Evolutionary conservation across 2,329 filamentous ascomycete genomes (phyloP).

Genomic region (Seiridium cupressi): DNA sequence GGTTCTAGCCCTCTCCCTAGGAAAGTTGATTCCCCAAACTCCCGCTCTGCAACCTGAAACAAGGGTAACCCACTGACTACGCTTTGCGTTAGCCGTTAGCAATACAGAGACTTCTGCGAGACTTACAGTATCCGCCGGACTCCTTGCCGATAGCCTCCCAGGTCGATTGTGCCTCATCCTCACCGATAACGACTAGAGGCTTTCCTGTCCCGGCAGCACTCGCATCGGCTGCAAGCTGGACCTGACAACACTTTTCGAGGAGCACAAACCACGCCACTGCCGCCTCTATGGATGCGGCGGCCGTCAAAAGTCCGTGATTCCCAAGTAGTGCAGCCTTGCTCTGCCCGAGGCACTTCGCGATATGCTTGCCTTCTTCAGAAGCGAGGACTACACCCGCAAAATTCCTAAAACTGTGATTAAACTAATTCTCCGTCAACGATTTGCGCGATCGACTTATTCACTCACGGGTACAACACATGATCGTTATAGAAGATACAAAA

Average conservation of each 20-base stretch:
- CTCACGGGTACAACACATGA: slow-evolving; percentile 27
- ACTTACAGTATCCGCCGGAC: slow-evolving; percentile 7
- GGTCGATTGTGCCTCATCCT: slow-evolving; percentile 18
- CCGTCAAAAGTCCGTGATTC: slow-evolving; percentile 43
- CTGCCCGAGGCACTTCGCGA: slow-evolving; percentile 35
- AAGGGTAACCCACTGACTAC: slow-evolving; percentile 19
- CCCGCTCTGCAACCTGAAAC: slow-evolving; percentile 24
- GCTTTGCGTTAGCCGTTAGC: too few species aligned
- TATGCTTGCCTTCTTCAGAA: slow-evolving; percentile 38
- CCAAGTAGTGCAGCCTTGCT: slow-evolving; percentile 41
- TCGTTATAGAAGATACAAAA: slow-evolving; percentile 49
- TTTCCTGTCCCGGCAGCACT: not conserved
- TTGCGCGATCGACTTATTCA: not conserved
- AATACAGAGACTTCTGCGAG: too few species aligned
- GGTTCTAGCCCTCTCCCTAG: slow-evolving; percentile 17
- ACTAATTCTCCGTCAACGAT: not conserved
- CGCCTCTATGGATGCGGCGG: slow-evolving; percentile 37
- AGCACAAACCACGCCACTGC: slow-evolving; percentile 43
- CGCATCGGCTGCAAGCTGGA: slow-evolving; percentile 34
- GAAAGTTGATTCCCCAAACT: slow-evolving; percentile 22
- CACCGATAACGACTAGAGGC: slow-evolving; percentile 17
- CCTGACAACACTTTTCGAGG: slow-evolving; percentile 34
- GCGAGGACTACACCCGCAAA: slow-evolving; percentile 36
- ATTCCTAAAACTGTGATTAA: not conserved
- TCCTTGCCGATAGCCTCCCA: slow-evolving; percentile 19